These are phyloP conservation scores for Microascus cirrosus DNA, from an alignment of 2,329 filamentous ascomycete genomes.

Conservation along the genomic window DNA sequence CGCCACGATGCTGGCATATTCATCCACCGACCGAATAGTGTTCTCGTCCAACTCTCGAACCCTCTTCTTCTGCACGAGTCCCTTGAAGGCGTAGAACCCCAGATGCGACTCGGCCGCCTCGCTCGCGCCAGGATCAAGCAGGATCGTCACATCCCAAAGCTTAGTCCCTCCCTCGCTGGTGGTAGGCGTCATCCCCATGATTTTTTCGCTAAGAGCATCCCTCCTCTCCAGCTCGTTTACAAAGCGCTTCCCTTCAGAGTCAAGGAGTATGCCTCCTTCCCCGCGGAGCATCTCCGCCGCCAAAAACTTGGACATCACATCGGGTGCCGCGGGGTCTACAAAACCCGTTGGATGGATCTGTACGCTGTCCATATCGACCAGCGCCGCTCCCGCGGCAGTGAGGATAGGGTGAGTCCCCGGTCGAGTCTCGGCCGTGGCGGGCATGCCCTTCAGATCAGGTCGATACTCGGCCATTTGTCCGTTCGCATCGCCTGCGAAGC, in stretches of 20 bases:
- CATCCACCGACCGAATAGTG: conserved; percentile 29
- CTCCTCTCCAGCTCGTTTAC: conserved; percentile 53
- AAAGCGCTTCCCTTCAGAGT: conserved; percentile 35
- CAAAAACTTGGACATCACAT: conserved; percentile 44
- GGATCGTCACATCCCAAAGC: conserved; percentile 47
- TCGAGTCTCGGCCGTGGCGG: conserved; percentile 51
- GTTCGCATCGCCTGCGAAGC: conserved; percentile 50
- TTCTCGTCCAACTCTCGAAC: conserved; percentile 33
- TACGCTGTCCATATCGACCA: conserved; percentile 43
- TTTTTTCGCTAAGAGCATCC: conserved; percentile 40
- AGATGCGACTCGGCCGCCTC: conserved; percentile 41
- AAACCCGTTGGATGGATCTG: conserved; percentile 58
- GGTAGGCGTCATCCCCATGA: conserved; percentile 27
- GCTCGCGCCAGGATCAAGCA: conserved; percentile 48
- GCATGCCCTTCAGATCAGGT: conserved; percentile 46
- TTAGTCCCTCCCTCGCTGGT: conserved; percentile 16
- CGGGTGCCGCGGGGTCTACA: conserved; percentile 36
- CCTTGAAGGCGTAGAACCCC: conserved; percentile 53
- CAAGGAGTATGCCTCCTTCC: conserved; percentile 48
- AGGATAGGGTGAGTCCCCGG: conserved; percentile 40
- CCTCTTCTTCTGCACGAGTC: conserved; percentile 44
- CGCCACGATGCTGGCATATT: conserved; percentile 34
- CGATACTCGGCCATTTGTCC: conserved; percentile 45
- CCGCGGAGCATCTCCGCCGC: conserved; percentile 52
- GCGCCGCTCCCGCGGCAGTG: conserved; percentile 23